Evolutionary conservation across 2,329 filamentous ascomycete genomes (phyloP), one percentile per base, ranked within the genome.

Genomic region (Aspergillus aculeatinus): DNA sequence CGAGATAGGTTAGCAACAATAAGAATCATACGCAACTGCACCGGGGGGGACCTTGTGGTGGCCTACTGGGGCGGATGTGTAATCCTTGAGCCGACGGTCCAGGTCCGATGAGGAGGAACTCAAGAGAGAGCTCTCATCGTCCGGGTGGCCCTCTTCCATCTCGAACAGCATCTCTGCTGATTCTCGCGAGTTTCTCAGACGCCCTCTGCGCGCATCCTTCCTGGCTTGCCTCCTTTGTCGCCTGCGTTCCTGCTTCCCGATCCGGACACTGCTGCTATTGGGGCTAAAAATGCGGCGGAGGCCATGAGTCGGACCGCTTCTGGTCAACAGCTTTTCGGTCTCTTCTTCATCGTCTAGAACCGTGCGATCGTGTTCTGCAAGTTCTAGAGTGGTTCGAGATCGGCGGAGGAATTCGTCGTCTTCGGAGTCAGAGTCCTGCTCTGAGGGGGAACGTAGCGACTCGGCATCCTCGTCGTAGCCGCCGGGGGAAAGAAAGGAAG

Each of bases 81-180:
- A 69, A 50, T 69, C 71, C n/a, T 74, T 65, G 16, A 68, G 67
- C 12, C 65, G 64, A 56, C 81, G 74, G 44, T 83, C 77, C 53
- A 89, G 74, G 3, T 70, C 87, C 74, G 75, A 87, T 79, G 58
- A 64, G 21, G 62, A 58, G 2, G 51, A 23, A 55, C 60, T 58
- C 39, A 63, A 31, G 48, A 63, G 58, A 10, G 60, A 63, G 53
- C 56, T 60, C 50, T 62, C 60, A 52, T 64, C 60, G 23, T 89
- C 87, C 62, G 70, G 72, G 33, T 77, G 71, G 1, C 92, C 91
- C 72, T 92, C 89, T 75, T 97, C 93, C 89, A 94, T 91, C 77
- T 95, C 90, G 74, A 91, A 93, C 88, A 96, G 91, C 69, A 96
- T 80, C 74, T 88, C 85, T 42, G 89, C 88, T 65, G 91, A 86